Base-by-base conservation (phyloP, 1,284 basidiomycete species). In the Ceraceosorus guamensis region DNA sequence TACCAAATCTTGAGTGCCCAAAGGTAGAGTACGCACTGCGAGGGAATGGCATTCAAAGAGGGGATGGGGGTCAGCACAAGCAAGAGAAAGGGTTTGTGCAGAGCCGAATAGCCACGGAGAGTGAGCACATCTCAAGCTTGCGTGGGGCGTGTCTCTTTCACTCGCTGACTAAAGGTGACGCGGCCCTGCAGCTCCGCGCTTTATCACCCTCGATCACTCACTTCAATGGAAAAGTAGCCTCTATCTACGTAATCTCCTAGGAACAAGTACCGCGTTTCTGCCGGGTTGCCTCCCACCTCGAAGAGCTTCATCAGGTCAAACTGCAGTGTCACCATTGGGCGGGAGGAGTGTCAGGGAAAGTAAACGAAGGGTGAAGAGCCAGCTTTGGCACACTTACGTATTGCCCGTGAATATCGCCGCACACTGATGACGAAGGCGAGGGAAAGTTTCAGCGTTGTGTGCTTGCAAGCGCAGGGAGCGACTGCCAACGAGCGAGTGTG, bases 1-100 rank as follows among this genome's bases (percentile, higher is more conserved):
- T 75, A 75, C 73, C 73, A 75, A 48, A 75, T 67, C 63, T 75
- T 75, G 50, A 75, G 60, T 4, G 72, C 66, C 73, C 73, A 75
- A 14, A 75, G 61, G 55, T 75, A 75, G 24, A 75, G 61, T 16
- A 75, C 73, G 48, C 73, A 75, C 56, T 62, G 57, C 11, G 31
- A 35, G 32, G 10, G 46, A 18, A 54, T 2, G 24, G 1, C 24
- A 24, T 24, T 24, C n/a, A 43, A 43, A 16, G 34, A 43, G 41
- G 35, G 32, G 24, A 24, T 24, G 24, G 24, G 24, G 24, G 3
- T 24, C 24, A 24, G 24, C 24, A 24, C 24, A 24, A 24, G 24
- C 24, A 43, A 4, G 32, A 41, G 32, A 13, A 13, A 24, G 35
- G 24, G 14, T 37, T 33, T 8, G 14, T 53, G 16, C 18, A 3